Percentiles rank a stretch among this genome's conserved stretches.
Conservation (phyloP, 257 asterid species). For the Ligustrum vulgare region DNA sequence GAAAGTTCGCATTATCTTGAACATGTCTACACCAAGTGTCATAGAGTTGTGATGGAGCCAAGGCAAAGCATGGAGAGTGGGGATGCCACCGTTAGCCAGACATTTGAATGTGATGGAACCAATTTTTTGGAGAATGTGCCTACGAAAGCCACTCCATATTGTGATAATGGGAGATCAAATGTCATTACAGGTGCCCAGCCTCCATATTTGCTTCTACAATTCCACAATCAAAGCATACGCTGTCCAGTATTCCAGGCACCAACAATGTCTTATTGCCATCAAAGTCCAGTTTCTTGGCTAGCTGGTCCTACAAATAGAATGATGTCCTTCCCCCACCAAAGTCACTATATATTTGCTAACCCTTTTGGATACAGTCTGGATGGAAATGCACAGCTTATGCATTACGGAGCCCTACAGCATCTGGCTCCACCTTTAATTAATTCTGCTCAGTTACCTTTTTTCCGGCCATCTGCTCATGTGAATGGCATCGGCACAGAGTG, state of each 20-base stretch:
- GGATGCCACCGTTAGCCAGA: slow-evolving; percentile 34
- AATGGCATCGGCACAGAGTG: slow-evolving; percentile 42
- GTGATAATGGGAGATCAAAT: slow-evolving; percentile 43
- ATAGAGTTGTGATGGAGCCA: slow-evolving; percentile 24
- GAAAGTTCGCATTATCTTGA: slow-evolving; percentile 43
- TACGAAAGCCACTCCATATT: slow-evolving; percentile 35
- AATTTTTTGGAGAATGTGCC: slow-evolving; percentile 30
- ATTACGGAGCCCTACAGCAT: slow-evolving; percentile 63
- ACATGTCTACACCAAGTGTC: slow-evolving; percentile 36
- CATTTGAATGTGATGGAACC: slow-evolving; percentile 29
- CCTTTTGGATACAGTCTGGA: slow-evolving; percentile 61
- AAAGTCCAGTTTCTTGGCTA: slow-evolving; percentile 68
- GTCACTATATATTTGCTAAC: slow-evolving; percentile 59
- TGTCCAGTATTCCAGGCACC: slow-evolving; percentile 73
- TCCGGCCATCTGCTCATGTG: slow-evolving; percentile 60
- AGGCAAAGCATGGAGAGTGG: slow-evolving; percentile 25
- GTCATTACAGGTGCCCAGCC: slow-evolving; percentile 47
- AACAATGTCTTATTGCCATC: slow-evolving; percentile 69
- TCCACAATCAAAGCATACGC: slow-evolving; percentile 59
- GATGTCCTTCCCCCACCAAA: slow-evolving; percentile 62
- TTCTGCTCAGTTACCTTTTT: slow-evolving; percentile 55
- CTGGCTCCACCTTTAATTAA: slow-evolving; percentile 52
- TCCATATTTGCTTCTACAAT: slow-evolving; percentile 53
- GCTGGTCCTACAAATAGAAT: slow-evolving; percentile 66
- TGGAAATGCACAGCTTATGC: slow-evolving; percentile 62